Conservation (phyloP, 441 rosid genomes). For the Erysimum pusillum region DNA sequence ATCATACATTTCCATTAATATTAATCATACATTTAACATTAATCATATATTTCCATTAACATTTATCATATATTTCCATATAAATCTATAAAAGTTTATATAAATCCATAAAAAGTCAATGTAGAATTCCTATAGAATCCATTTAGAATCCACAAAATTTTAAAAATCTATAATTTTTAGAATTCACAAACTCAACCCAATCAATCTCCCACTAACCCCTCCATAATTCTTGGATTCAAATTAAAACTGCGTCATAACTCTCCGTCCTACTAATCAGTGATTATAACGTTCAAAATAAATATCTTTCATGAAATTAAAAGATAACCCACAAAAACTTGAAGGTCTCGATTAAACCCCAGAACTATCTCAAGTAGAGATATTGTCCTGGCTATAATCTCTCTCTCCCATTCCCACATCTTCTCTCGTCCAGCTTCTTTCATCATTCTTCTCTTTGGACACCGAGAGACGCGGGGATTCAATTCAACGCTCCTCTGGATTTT, state of each 20-base stretch:
- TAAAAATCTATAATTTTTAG: too few species aligned
- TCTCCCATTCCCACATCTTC: neutral
- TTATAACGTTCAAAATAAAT: conserved; percentile 20
- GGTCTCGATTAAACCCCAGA: conserved; percentile 19
- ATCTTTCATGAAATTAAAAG: conserved; percentile 30
- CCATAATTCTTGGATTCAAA: conserved; percentile 17
- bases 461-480: conserved; percentile 45
- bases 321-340: neutral
- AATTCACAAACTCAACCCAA: too few species aligned
- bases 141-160: too few species aligned
- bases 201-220: too few species aligned
- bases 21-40: too few species aligned
- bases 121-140: too few species aligned
- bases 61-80: too few species aligned
- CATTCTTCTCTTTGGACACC: conserved; percentile 12
- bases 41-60: too few species aligned
- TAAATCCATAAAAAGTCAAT: too few species aligned
- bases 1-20: too few species aligned
- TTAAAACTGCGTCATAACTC: conserved; percentile 1
- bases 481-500: conserved; percentile 47
- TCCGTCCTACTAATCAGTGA: neutral
- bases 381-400: neutral
- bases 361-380: neutral
- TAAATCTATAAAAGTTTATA: too few species aligned
- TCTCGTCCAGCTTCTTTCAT: neutral